Conservation (phyloP, 148 eudicot species). For the Suaeda aralocaspica region DNA sequence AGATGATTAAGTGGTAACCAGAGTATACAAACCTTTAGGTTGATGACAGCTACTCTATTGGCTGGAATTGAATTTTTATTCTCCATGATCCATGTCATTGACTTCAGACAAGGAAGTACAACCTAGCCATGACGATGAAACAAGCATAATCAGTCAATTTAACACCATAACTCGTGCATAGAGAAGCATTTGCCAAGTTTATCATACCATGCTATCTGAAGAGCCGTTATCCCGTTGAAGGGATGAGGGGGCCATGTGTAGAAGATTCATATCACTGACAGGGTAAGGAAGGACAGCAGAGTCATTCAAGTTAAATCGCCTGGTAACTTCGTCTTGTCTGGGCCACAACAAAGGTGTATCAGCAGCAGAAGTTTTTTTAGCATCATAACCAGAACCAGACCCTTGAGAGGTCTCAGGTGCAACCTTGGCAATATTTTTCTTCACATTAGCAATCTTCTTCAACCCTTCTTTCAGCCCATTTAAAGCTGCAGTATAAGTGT, state of each 20-base stretch:
- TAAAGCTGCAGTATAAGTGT: constrained; percentile 57
- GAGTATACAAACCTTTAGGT: constrained; percentile 56
- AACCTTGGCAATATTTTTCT: constrained; percentile 52
- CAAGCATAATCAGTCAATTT: constrained; percentile 9
- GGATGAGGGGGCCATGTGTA: constrained; percentile 67
- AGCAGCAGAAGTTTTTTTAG: constrained; percentile 39
- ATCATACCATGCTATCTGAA: constrained; percentile 60
- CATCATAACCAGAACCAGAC: constrained; percentile 43
- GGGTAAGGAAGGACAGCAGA: constrained; percentile 41
- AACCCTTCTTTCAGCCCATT: constrained; percentile 62
- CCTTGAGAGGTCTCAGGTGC: constrained; percentile 47
- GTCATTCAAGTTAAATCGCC: constrained; percentile 73
- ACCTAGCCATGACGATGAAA: constrained; percentile 31
- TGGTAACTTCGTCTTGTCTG: constrained; percentile 59
- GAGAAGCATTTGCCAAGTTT: background rate
- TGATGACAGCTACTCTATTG: constrained; percentile 83
- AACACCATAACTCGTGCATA: background rate
- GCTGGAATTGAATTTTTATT: constrained; percentile 61
- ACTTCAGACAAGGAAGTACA: constrained; percentile 82
- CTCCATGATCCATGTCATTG: constrained; percentile 98
- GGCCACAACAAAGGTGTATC: constrained; percentile 86
- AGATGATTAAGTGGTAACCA: no score
- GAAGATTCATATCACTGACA: constrained; percentile 52
- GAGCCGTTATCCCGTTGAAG: constrained; percentile 59
- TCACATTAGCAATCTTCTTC: constrained; percentile 53